A percentile compares a stretch with the other conserved stretches of the same genome.
These are phyloP conservation scores for Protea cynaroides DNA, from an alignment of 164 flowering plant species.

Conservation along the genomic window DNA sequence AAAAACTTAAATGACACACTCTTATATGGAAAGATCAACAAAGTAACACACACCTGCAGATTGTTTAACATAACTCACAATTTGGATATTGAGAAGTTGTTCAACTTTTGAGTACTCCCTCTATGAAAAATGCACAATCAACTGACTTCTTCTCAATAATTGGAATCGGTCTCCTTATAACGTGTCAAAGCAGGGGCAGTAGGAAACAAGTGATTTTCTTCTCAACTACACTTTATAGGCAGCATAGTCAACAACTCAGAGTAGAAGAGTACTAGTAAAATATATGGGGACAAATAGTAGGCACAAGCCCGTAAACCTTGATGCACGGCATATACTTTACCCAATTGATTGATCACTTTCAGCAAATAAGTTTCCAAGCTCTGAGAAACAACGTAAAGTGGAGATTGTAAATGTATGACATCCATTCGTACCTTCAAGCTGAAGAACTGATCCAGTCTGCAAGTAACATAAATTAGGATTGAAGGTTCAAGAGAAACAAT, in stretches of 20 bases:
- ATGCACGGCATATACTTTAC: slow-evolving; percentile 21
- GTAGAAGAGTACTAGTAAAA: background rate
- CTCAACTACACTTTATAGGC: slow-evolving; percentile 54
- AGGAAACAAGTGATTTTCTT: slow-evolving; percentile 61
- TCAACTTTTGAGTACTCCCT: slow-evolving; percentile 37
- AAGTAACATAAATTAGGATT: slow-evolving; percentile 10
- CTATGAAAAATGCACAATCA: slow-evolving; percentile 33
- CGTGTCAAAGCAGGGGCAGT: slow-evolving; percentile 76
- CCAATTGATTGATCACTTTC: slow-evolving; percentile 49
- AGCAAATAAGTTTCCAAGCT: slow-evolving; percentile 67
- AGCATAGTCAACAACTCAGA: background rate
- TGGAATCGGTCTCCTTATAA: slow-evolving; percentile 55
- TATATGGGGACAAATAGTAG: too few relatives aligned
- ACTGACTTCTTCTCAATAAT: slow-evolving; percentile 47
- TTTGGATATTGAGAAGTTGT: slow-evolving; percentile 51
- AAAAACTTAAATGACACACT: slow-evolving; percentile 5
- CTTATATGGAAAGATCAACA: background rate
- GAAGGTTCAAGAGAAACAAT: slow-evolving; percentile 2
- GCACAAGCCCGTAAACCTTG: background rate
- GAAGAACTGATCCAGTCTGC: slow-evolving; percentile 85
- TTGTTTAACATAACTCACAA: slow-evolving; percentile 77
- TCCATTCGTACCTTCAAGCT: slow-evolving; percentile 65
- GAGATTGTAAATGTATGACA: slow-evolving; percentile 64
- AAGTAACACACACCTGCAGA: slow-evolving; percentile 45
- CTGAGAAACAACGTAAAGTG: slow-evolving; percentile 57